Percentiles rank a stretch among this genome's conserved stretches.
phyloP scores from a whole-genome alignment of 1,284 basidiomycete genomes.

The Ustilago esculenta region DNA sequence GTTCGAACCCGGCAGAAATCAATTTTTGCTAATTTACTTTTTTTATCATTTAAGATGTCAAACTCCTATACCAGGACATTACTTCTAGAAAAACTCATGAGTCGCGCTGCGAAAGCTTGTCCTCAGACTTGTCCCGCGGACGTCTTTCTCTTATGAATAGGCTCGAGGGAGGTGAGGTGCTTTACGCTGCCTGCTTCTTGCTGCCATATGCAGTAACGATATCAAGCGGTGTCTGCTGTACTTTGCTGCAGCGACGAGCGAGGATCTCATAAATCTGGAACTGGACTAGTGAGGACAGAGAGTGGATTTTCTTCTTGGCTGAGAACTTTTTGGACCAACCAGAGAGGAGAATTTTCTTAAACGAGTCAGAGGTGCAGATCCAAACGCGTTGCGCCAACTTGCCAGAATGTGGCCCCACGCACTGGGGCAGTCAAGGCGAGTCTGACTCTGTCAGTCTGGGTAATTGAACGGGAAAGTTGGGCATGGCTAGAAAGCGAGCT shows the following conservation, averaged over 20 bases:
- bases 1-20: constrained; percentile 57
- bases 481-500: background rate
- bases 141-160: no score
- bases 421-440: background rate
- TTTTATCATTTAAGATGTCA: no score
- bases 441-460: constrained; percentile 10
- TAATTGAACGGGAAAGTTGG: constrained; percentile 31
- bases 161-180: no score
- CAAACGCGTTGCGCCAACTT: background rate
- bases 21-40: constrained; percentile 18
- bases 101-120: no score
- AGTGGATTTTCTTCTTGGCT: constrained; percentile 7
- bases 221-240: no score
- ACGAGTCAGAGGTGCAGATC: constrained; percentile 31
- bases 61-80: no score
- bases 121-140: no score
- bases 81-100: no score
- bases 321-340: constrained; percentile 8
- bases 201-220: no score
- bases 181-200: no score
- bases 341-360: background rate
- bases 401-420: background rate
- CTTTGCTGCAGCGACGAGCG: background rate
- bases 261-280: background rate
- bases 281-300: no score